Evolutionary conservation across 768 basidiomycete genomes (phyloP), one percentile per base, ranked within the genome.

Genomic region (Serendipita sp.): DNA sequence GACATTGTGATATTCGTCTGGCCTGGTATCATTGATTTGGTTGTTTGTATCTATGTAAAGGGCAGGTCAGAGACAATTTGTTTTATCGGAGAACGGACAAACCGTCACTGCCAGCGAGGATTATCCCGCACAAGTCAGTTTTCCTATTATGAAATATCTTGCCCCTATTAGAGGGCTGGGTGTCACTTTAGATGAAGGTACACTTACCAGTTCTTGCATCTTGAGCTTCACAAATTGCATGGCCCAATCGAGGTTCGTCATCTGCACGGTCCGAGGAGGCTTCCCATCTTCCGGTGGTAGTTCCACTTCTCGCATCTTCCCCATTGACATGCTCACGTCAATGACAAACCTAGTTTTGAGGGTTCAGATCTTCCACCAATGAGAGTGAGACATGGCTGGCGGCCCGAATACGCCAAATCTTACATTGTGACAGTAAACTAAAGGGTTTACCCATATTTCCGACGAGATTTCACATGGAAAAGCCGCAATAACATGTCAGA

Each of bases 121-220:
- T 79, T 30, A 97, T 81, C n/a, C 91, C 90, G 70, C 91, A 90
- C 69, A 90, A 84, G 69, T 95, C 94, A 9, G 94, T 97, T 76
- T 95, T 96, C 43, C 94, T 79, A 14, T 86, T 88, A 66, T 88
- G 83, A 70, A 84, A 92, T 66, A 97, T 92, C 94, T 98, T 63
- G 2, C 31, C n/a, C 30, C 26, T 22, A 58, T 58, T 30, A 3
- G 20, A 24, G 17, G 33, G 4, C 4, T 58, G 30, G 45, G 11
- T 20, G 45, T 20, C n/a, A 30, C 28, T n/a, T 50, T 50, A n/a
- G 11, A n/a, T 22, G 17, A n/a, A 33, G 4, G 4, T 34, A 20
- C 30, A 13, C 24, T 9, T 61, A 89, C 90, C 86, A 95, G 92
- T 65, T 94, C 88, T 70, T 95, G 90, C 34, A 94, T 80, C 72